These are phyloP conservation scores for Fusarium sp. DNA, from an alignment of 2,329 filamentous ascomycete species.

Conservation along the genomic window DNA sequence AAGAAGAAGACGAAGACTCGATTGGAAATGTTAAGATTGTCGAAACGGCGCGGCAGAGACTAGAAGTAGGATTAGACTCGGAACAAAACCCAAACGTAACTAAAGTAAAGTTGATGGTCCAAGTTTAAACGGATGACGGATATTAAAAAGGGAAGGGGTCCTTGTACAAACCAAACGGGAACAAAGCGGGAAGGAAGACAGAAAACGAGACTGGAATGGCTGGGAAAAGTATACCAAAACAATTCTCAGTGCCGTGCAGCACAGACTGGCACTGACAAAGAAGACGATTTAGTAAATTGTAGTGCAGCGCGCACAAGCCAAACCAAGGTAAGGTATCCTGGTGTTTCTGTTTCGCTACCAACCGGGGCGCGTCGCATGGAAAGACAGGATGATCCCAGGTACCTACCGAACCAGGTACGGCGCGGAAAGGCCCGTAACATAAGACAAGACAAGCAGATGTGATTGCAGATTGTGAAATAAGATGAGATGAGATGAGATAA, in stretches of 20 bases:
- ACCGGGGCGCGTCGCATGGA: slow-evolving; percentile 34
- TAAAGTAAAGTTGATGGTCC: slow-evolving; percentile 1
- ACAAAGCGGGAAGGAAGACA: slow-evolving; percentile 33
- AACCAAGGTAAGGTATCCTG: slow-evolving; percentile 39
- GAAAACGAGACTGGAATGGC: slow-evolving; percentile 17
- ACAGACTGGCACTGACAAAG: slow-evolving; percentile 42
- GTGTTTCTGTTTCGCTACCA: slow-evolving; percentile 47
- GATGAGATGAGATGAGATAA: neutral
- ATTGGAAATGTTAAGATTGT: slow-evolving; percentile 10
- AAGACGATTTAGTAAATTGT: slow-evolving; percentile 21
- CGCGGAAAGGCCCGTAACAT: slow-evolving; percentile 30
- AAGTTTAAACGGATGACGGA: slow-evolving; percentile 22
- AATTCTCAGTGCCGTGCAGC: slow-evolving; percentile 21
- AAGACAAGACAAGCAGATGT: slow-evolving; percentile 11
- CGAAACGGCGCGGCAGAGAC: slow-evolving; percentile 20
- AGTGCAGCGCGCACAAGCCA: slow-evolving; percentile 34
- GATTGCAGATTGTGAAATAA: slow-evolving; percentile 7
- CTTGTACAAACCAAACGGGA: slow-evolving; percentile 26
- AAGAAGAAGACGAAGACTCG: slow-evolving; percentile 15
- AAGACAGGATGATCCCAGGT: slow-evolving; percentile 44
- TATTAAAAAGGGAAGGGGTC: slow-evolving; percentile 24
- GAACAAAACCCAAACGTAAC: neutral
- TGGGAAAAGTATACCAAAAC: slow-evolving; percentile 14
- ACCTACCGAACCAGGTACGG: slow-evolving; percentile 37
- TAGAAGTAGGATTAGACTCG: slow-evolving; percentile 35